Base-by-base conservation (phyloP, 306 rosid genomes). In the Quercus ilex region DNA sequence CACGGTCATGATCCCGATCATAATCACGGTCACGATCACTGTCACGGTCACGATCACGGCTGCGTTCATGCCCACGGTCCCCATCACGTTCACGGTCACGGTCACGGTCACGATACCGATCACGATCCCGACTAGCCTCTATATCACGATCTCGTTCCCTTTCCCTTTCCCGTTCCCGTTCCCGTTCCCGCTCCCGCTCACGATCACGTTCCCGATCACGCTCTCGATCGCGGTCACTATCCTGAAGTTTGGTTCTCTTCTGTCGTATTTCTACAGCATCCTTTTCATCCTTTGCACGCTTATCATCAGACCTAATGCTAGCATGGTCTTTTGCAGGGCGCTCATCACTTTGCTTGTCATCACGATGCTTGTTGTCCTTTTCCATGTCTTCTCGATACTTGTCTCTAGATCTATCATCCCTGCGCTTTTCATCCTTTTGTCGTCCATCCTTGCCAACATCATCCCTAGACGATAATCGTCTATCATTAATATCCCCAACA, bases 381-480 rank as follows among this genome's bases (percentile, higher is more conserved):
- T 90, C 96, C 71, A 80, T 64, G 70, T 90, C 97, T 76, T 93
- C 98, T 79, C 90, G 83, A 75, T 85, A 79, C 79, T 89, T 96
- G 85, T 91, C 98, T 81, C 81, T 87, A 68, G 87, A 83, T 83
- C 88, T 91, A 38, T 96, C 99, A 81, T 96, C 98, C 83, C 83
- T 96, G 76, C 88, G 94, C 80, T 87, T 96, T 82, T 96, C 99
- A 84, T 90, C 93, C 87, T 88, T 96, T 73, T 84, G 89, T 78
- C 85, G 89, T 68, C 82, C 94, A 77, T 93, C 98, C 86, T 86
- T 90, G 52, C 84, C 76, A 85, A 43, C 46, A 75, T 90, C 97
- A 86, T 91, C 94, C 86, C 84, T 89, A 65, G 92, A 86, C 52
- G 88, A 90, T 74, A 88, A 76, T 59, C 85, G 83, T 59, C 90